Evolutionary conservation across 805 yeast species (phyloP).

Genomic region (Candida dajiaensis): DNA sequence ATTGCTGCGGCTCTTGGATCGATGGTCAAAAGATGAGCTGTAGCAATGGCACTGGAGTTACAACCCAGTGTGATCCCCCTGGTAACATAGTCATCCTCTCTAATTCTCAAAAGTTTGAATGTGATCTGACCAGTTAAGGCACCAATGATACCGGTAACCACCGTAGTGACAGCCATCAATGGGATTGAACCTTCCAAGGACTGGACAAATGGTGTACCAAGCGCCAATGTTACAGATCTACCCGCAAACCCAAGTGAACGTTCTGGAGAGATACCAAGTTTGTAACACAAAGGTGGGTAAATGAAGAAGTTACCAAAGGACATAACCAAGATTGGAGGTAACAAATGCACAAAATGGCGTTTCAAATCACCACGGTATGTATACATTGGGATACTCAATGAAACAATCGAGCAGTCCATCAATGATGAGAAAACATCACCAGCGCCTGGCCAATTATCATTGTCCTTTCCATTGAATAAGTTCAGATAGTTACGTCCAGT

Average conservation of each 20-base stretch:
- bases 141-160: conserved; percentile 70
- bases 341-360: conserved; percentile 50
- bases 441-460: conserved; percentile 60
- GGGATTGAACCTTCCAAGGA: conserved; percentile 64
- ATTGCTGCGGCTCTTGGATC: conserved; percentile 82
- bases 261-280: conserved; percentile 54
- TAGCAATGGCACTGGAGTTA: conserved; percentile 78
- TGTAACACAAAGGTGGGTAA: conserved; percentile 65
- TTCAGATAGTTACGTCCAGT: conserved; percentile 64
- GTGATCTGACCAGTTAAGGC: conserved; percentile 55
- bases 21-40: conserved; percentile 62
- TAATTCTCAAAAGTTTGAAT: conserved; percentile 40
- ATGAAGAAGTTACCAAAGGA: conserved; percentile 55
- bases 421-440: conserved; percentile 68
- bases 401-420: conserved; percentile 74
- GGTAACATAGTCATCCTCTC: conserved; percentile 62
- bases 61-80: conserved; percentile 74
- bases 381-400: conserved; percentile 73
- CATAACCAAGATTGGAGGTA: conserved; percentile 53
- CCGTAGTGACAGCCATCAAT: conserved; percentile 74
- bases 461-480: conserved; percentile 38
- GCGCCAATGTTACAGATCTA: conserved; percentile 70
- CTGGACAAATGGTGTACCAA: conserved; percentile 70
- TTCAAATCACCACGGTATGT: conserved; percentile 60
- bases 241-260: conserved; percentile 74